Evolutionary conservation across 805 yeast genomes (phyloP).

Genomic region (Debaryomyces maramus): DNA sequence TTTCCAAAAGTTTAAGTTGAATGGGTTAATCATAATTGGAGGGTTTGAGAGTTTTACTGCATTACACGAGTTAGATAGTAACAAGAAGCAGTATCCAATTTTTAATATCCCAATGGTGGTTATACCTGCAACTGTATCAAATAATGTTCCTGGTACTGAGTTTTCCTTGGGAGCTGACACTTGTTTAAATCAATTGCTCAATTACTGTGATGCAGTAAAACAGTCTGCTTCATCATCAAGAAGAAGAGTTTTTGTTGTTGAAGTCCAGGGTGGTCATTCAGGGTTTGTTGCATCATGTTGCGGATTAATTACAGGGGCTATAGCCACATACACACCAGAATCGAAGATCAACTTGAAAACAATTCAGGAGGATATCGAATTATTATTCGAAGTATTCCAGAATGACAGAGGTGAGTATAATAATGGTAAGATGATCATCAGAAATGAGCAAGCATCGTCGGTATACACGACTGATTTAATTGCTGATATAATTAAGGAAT

Average conservation of each 20-base stretch:
- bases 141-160: conserved; percentile 81
- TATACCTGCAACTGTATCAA: conserved; percentile 78
- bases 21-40: conserved; percentile 74
- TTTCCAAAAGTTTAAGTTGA: conserved; percentile 64
- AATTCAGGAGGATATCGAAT: conserved; percentile 63
- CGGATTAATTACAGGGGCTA: conserved; percentile 70
- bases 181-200: conserved; percentile 66
- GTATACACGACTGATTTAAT: conserved; percentile 68
- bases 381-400: conserved; percentile 59
- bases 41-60: conserved; percentile 83
- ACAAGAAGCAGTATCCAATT: conserved; percentile 62
- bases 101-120: conserved; percentile 77
- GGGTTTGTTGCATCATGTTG: conserved; percentile 75
- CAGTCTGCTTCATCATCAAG: conserved; percentile 79
- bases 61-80: conserved; percentile 61
- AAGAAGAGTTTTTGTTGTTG: conserved; percentile 77
- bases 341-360: conserved; percentile 59
- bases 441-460: conserved; percentile 65
- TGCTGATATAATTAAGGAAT: conserved; percentile 68
- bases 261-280: conserved; percentile 83
- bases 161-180: conserved; percentile 77
- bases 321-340: conserved; percentile 77
- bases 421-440: conserved; percentile 68
- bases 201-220: conserved; percentile 76
- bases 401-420: conserved; percentile 62